A percentile compares a stretch with the other conserved stretches of the same genome.
Conservation (phyloP, 73 alveolate genomes). For the Uronychia setigera region DNA sequence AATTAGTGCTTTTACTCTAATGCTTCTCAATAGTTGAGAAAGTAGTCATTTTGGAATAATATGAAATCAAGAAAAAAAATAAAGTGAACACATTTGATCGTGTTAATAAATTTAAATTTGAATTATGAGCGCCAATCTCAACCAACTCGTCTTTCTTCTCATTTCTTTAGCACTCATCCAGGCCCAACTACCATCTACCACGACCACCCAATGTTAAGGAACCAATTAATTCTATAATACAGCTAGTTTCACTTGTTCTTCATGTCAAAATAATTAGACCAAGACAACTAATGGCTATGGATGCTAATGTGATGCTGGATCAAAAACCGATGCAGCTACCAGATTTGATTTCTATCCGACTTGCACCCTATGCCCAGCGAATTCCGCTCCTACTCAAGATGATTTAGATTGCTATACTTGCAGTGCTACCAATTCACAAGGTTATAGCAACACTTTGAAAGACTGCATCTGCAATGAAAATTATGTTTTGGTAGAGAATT, state of each 20-base stretch:
- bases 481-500: neutral
- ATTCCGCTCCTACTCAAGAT: conserved; percentile 46
- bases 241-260: conserved; percentile 24
- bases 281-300: conserved; percentile 14
- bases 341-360: conserved; percentile 32
- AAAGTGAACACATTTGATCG: no score
- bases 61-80: no score
- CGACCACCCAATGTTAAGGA: no score
- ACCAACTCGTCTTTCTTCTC: no score
- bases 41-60: no score
- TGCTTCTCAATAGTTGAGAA: no score
- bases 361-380: conserved; percentile 24
- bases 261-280: neutral
- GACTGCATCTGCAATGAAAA: neutral
- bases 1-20: no score
- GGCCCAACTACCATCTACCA: no score
- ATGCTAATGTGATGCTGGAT: conserved; percentile 50
- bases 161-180: no score
- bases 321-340: conserved; percentile 7
- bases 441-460: conserved; percentile 27
- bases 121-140: no score
- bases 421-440: no score
- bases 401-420: conserved; percentile 25
- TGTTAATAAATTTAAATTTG: no score
- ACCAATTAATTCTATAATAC: conserved; percentile 7